Percentiles rank a stretch among this genome's conserved stretches.
These are phyloP conservation scores for Colletotrichum tabaci DNA, from an alignment of 2,329 filamentous ascomycete genomes.

Conservation along the genomic window DNA sequence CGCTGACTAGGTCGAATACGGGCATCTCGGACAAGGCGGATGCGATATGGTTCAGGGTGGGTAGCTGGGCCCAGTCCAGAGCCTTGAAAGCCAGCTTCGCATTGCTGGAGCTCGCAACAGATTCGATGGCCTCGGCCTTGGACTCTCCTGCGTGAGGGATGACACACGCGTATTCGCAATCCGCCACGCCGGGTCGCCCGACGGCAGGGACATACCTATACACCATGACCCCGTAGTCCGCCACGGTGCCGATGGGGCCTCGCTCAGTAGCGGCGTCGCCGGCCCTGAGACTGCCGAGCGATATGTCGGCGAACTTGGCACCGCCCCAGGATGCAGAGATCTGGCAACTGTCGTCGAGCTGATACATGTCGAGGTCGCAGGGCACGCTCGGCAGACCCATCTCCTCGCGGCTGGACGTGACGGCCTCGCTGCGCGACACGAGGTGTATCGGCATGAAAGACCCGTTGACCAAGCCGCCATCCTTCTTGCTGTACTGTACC, in stretches of 20 bases:
- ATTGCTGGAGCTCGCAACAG: conserved; percentile 50
- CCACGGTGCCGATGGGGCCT: conserved; percentile 8
- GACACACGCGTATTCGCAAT: conserved; percentile 63
- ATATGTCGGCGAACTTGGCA: conserved; percentile 55
- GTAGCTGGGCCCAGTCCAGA: conserved; percentile 67
- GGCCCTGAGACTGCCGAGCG: conserved; percentile 47
- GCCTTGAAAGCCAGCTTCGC: conserved; percentile 62
- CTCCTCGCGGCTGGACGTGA: conserved; percentile 71
- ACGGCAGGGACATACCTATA: conserved; percentile 71
- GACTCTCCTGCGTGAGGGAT: conserved; percentile 54
- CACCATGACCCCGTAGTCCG: conserved; percentile 64
- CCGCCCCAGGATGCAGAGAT: conserved; percentile 59
- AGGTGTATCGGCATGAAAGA: conserved; percentile 71
- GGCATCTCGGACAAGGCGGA: conserved; percentile 67
- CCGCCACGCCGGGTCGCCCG: conserved; percentile 63
- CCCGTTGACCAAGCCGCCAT: conserved; percentile 62
- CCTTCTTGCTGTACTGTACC: conserved; percentile 68
- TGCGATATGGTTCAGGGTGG: conserved; percentile 72
- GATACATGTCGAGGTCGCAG: conserved; percentile 61
- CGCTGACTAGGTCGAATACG: conserved; percentile 65
- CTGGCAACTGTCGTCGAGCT: conserved; percentile 48
- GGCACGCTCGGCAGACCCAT: conserved; percentile 73
- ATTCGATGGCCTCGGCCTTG: conserved; percentile 47
- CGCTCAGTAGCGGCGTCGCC: conserved; percentile 47
- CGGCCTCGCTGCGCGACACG: conserved; percentile 71